Evolutionary conservation across 2,329 filamentous ascomycete species (phyloP), one percentile per base, ranked within the genome.

Genomic region (Arthrocladium fulminans): DNA sequence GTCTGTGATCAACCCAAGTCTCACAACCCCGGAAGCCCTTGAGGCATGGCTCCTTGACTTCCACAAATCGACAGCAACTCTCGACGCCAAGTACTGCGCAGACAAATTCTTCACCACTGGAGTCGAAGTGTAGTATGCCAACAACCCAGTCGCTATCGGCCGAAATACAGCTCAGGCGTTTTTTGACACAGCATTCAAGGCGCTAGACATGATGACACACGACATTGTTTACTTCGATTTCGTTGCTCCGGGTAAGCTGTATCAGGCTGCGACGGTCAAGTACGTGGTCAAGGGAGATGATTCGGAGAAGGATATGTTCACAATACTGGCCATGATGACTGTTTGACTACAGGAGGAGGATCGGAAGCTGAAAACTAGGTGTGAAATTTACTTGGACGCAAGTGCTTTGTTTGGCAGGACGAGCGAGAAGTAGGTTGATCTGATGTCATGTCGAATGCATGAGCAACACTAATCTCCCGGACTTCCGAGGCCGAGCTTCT

Each of bases 161-260:
- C 13, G 29, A 9, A 41, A 48, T 12, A 10, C 3, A 3, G 48
- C 50, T 25, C 15, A 37, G 9, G 48, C 8, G 9, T 45, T 45
- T 25, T 53, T 53, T 45, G 12, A 49, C 17, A 15, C 22, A 15
- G 25, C 29, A 1, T 50, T 54, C 22, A 22, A 44, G 23, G 47
- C 40, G 15, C 45, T 54, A 7, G 52, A 50, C 25, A 12, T 50
- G 40, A 54, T 52, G 52, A 41, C 49, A 23, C 52, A 54, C 27
- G 38, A 54, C 22, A 51, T 54, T 24, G 37, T 42, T 22, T 52
- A 54, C 37, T 54, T 54, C 32, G 52, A 54, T 30, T 50, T 50
- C 24, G 41, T 44, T 13, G 41, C 12, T 4, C 27, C 24, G 20
- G 25, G 34, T 10, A 46, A 43, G 22, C 51, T 54, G 22, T 54